These are phyloP conservation scores for Botrytis elliptica DNA, from an alignment of 2,329 filamentous ascomycete species.

Conservation along the genomic window DNA sequence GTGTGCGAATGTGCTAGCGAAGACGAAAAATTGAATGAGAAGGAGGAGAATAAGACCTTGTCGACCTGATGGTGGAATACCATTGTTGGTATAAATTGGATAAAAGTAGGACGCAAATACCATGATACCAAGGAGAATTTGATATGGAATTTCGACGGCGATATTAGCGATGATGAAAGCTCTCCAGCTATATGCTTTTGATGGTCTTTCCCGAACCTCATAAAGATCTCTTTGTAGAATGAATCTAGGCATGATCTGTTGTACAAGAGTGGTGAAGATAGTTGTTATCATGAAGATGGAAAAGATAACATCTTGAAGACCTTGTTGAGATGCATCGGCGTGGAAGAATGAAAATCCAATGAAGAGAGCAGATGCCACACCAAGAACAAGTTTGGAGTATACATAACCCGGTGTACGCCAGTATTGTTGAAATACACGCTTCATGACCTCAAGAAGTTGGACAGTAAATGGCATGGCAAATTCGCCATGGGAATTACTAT, in stretches of 20 bases:
- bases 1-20: constrained; percentile 79
- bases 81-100: constrained; percentile 65
- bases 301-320: constrained; percentile 71
- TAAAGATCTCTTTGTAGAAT: constrained; percentile 67
- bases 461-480: constrained; percentile 72
- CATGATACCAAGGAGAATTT: constrained; percentile 69
- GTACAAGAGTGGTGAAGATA: constrained; percentile 64
- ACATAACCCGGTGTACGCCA: constrained; percentile 77
- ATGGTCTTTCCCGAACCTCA: constrained; percentile 48
- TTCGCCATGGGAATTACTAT: constrained; percentile 53
- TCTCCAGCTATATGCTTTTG: constrained; percentile 41
- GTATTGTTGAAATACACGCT: constrained; percentile 73
- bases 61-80: constrained; percentile 33
- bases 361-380: constrained; percentile 51
- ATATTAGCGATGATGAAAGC: constrained; percentile 49
- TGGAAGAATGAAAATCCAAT: constrained; percentile 69
- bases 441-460: constrained; percentile 65
- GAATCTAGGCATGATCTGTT: constrained; percentile 70
- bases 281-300: constrained; percentile 69
- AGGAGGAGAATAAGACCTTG: constrained; percentile 71
- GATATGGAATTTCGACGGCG: constrained; percentile 82
- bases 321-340: constrained; percentile 58
- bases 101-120: constrained; percentile 86
- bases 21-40: constrained; percentile 72
- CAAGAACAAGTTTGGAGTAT: constrained; percentile 65